These are phyloP conservation scores for Solanum arcanum DNA, from an alignment of 257 asterid species.

Conservation along the genomic window DNA sequence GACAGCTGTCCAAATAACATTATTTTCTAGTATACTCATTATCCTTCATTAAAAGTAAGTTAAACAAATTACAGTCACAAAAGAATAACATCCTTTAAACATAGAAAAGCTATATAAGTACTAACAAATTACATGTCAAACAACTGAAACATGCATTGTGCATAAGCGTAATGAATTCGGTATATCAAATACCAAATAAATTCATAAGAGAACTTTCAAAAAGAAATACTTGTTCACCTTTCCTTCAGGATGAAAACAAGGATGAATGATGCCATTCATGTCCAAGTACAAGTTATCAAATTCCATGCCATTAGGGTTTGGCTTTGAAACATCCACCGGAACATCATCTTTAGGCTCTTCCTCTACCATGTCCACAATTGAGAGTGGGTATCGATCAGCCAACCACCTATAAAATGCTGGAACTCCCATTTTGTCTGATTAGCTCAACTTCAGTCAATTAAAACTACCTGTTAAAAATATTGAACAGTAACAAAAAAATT, in stretches of 20 bases:
- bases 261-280: slow-evolving; percentile 94
- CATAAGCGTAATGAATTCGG: neutral
- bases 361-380: slow-evolving; percentile 76
- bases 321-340: slow-evolving; percentile 45
- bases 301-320: slow-evolving; percentile 92
- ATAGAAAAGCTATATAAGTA: neutral
- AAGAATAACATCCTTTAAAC: neutral
- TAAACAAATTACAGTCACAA: neutral
- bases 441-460: neutral
- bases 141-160: neutral
- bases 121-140: neutral
- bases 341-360: slow-evolving; percentile 39
- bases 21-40: neutral
- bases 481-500: neutral
- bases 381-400: slow-evolving; percentile 85
- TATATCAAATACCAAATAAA: neutral
- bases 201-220: neutral
- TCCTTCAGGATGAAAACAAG: slow-evolving; percentile 97
- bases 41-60: neutral
- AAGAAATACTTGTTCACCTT: slow-evolving; percentile 27
- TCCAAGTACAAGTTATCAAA: slow-evolving; percentile 85
- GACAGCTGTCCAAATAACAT: neutral
- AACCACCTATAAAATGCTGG: slow-evolving; percentile 96
- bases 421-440: slow-evolving; percentile 54
- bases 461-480: neutral